These are phyloP conservation scores for Henningerozyma blattae DNA, from an alignment of 805 yeast genomes.

Conservation along the genomic window DNA sequence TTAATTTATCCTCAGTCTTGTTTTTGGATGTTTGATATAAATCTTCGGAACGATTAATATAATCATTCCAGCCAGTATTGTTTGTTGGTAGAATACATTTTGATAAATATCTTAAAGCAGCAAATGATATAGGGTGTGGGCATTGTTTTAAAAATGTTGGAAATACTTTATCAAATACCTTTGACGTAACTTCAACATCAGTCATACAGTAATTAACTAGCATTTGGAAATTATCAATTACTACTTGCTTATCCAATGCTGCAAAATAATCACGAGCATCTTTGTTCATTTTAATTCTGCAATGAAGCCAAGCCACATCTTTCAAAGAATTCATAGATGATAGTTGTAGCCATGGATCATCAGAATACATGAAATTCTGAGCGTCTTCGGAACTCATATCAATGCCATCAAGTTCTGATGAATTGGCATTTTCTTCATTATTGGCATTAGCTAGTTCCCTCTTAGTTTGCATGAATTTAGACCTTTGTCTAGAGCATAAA, in stretches of 20 bases:
- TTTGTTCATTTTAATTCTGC: slow-evolving; percentile 58
- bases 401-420: not conserved
- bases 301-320: slow-evolving; percentile 70
- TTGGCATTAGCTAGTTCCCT: slow-evolving; percentile 20
- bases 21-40: slow-evolving; percentile 47
- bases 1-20: slow-evolving; percentile 46
- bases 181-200: slow-evolving; percentile 70
- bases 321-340: slow-evolving; percentile 72
- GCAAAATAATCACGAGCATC: slow-evolving; percentile 52
- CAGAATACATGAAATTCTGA: slow-evolving; percentile 20
- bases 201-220: slow-evolving; percentile 73
- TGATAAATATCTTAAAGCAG: slow-evolving; percentile 67
- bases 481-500: slow-evolving; percentile 84
- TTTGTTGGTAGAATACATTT: slow-evolving; percentile 72
- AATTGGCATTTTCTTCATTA: slow-evolving; percentile 18
- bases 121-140: slow-evolving; percentile 93
- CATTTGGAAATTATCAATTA: slow-evolving; percentile 43
- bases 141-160: slow-evolving; percentile 57
- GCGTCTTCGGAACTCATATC: not conserved
- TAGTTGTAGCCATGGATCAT: slow-evolving; percentile 76
- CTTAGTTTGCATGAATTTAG: slow-evolving; percentile 54
- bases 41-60: slow-evolving; percentile 55
- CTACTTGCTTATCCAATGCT: slow-evolving; percentile 37
- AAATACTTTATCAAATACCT: slow-evolving; percentile 52
- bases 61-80: slow-evolving; percentile 52